These are phyloP conservation scores for Russula brevipes DNA, from an alignment of 768 basidiomycete genomes.

Conservation along the genomic window DNA sequence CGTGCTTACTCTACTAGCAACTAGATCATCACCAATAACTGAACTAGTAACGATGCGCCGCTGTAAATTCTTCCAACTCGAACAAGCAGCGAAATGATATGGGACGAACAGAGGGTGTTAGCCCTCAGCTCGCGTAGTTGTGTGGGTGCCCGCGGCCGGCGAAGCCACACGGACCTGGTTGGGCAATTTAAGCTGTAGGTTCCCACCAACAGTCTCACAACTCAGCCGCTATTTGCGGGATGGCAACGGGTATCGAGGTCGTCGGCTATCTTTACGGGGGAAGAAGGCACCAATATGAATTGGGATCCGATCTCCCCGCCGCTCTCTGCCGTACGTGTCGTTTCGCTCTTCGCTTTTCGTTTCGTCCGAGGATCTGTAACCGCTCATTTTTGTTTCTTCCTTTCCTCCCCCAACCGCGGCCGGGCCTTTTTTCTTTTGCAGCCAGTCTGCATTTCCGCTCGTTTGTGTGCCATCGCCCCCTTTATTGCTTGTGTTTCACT, in stretches of 20 bases:
- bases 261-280: neutral
- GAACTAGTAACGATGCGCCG: too few species aligned
- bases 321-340: neutral
- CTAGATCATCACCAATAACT: too few species aligned
- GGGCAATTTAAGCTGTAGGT: too few species aligned
- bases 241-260: slow-evolving; percentile 6
- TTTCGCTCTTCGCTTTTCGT: neutral
- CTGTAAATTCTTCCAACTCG: too few species aligned
- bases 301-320: neutral
- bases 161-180: neutral
- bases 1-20: too few species aligned
- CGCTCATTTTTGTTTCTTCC: neutral
- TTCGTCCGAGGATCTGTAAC: neutral
- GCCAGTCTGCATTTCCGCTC: neutral
- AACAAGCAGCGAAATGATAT: too few species aligned
- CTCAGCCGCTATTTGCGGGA: neutral
- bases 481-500: slow-evolving; percentile 12
- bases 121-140: too few species aligned
- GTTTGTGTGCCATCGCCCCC: neutral
- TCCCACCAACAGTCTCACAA: neutral
- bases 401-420: neutral
- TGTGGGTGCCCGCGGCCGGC: too few species aligned
- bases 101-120: too few species aligned
- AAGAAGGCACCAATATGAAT: too few species aligned
- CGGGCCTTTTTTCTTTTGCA: neutral